These are phyloP conservation scores for Asclepias syriaca DNA, from an alignment of 257 asterid genomes.

Conservation along the genomic window DNA sequence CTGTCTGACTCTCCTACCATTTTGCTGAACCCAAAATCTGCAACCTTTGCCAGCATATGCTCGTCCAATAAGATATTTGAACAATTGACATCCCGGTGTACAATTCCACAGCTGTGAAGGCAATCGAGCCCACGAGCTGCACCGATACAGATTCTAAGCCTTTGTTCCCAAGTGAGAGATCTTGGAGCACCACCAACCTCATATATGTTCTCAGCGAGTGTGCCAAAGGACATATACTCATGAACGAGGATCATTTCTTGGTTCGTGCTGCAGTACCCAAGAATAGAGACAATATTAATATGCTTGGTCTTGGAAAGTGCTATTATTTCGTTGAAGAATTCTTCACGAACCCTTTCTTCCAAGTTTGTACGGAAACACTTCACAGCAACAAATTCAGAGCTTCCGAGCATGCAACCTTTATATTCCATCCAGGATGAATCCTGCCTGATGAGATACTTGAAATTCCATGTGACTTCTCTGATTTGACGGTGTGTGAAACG, in stretches of 20 bases:
- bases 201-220: background rate
- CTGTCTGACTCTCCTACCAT: background rate
- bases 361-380: too few species aligned
- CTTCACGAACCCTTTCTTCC: too few species aligned
- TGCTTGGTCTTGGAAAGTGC: too few species aligned
- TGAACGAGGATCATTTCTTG: too few species aligned
- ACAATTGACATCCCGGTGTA: background rate
- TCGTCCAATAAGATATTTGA: background rate
- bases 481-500: background rate
- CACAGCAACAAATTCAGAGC: too few species aligned
- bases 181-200: background rate
- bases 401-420: too few species aligned
- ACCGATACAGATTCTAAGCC: too few species aligned
- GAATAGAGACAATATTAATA: too few species aligned
- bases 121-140: background rate
- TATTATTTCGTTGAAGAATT: too few species aligned
- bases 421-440: too few species aligned
- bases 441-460: background rate
- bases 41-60: background rate
- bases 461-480: background rate
- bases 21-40: background rate
- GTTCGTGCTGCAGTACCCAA: too few species aligned
- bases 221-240: too few species aligned
- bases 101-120: background rate
- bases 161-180: background rate